Conservation (phyloP, 306 rosid genomes). For the Hippophae tibetana region DNA sequence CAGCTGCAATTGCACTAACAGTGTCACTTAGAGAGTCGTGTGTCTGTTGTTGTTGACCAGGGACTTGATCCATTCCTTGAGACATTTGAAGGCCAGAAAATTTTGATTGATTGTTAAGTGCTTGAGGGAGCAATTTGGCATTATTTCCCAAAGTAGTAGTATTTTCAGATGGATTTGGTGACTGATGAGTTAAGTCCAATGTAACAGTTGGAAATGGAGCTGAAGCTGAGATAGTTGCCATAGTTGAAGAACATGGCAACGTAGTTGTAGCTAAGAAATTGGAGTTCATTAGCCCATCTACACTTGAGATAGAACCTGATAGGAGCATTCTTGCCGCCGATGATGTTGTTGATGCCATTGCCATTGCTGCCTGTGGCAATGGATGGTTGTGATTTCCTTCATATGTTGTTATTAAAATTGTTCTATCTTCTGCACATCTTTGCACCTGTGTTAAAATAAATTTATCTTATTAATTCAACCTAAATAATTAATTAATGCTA, state of each 20-base stretch:
- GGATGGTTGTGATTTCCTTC: constrained; percentile 87
- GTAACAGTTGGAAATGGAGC: constrained; percentile 88
- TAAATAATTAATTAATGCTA: neutral
- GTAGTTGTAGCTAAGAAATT: constrained; percentile 43
- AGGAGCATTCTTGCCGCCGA: constrained; percentile 70
- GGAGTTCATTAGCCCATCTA: constrained; percentile 44
- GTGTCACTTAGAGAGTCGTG: constrained; percentile 35
- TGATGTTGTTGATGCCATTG: constrained; percentile 74
- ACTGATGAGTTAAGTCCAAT: constrained; percentile 63
- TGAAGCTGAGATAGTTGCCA: constrained; percentile 80
- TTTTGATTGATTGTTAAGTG: constrained; percentile 47
- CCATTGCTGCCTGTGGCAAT: constrained; percentile 69
- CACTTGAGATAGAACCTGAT: constrained; percentile 72
- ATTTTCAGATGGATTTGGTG: constrained; percentile 37
- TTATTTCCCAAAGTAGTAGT: constrained; percentile 10
- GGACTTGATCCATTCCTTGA: constrained; percentile 6
- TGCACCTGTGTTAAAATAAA: constrained; percentile 44
- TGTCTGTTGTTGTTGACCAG: constrained; percentile 14
- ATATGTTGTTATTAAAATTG: constrained; percentile 64
- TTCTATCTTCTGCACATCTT: constrained; percentile 72
- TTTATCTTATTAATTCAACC: no score
- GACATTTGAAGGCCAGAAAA: constrained; percentile 67
- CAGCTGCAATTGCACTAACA: constrained; percentile 51
- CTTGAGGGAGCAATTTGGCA: constrained; percentile 44
- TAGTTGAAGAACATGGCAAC: constrained; percentile 60